A percentile compares a stretch with the other conserved stretches of the same genome.
Evolutionary conservation across 345 rosid species (phyloP).

Genomic region (Gossypium raimondii): DNA sequence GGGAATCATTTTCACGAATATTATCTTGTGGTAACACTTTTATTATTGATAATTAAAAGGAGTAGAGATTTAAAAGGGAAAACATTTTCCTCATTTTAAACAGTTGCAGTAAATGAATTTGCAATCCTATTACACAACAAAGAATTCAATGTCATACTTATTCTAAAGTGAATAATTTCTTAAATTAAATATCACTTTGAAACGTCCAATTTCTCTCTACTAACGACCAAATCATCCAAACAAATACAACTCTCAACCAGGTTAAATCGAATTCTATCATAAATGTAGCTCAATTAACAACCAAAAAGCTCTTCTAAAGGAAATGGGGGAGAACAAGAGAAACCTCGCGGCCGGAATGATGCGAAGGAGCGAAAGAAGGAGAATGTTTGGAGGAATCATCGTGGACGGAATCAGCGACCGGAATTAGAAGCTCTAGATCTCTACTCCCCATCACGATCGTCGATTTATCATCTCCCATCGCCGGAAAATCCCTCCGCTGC

Average conservation of each 20-base stretch:
- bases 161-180: background rate
- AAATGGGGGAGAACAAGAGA: background rate
- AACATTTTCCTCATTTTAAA: background rate
- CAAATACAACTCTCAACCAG: background rate
- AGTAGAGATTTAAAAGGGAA: background rate
- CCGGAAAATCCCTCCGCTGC: background rate
- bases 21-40: no score
- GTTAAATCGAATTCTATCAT: conserved; percentile 9
- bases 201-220: background rate
- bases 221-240: background rate
- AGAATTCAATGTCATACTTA: background rate
- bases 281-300: background rate
- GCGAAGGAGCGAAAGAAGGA: conserved; percentile 44
- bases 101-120: background rate
- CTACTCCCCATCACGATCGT: conserved; percentile 55
- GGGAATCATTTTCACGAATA: background rate
- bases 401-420: conserved; percentile 52
- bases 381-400: conserved; percentile 58
- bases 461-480: conserved; percentile 80
- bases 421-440: conserved; percentile 93
- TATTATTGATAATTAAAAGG: no score
- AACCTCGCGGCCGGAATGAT: conserved; percentile 88
- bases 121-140: background rate
- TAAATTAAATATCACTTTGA: background rate
- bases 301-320: background rate